phyloP scores from a whole-genome alignment of 2,329 filamentous ascomycete species.

The Alternaria hordeiaustralica region DNA sequence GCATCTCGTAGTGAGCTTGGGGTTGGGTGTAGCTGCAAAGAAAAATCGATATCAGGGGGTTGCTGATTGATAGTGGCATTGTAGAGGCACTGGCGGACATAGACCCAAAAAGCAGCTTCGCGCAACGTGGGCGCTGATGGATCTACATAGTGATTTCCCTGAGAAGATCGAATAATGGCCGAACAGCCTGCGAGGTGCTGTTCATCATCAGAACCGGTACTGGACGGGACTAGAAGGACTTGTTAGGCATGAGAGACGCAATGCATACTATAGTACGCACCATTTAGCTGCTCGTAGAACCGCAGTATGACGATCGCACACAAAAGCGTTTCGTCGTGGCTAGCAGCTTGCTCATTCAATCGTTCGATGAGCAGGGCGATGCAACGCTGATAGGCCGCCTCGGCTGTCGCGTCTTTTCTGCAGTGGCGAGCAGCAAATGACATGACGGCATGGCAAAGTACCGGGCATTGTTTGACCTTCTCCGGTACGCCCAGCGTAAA shows the following conservation, averaged over 20 bases:
- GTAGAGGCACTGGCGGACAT: constrained; percentile 43
- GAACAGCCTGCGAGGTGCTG: constrained; percentile 40
- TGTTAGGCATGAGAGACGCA: constrained; percentile 3
- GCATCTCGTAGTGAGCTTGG: constrained; percentile 30
- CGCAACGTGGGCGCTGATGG: constrained; percentile 42
- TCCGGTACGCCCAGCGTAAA: constrained; percentile 39
- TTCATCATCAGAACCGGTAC: constrained; percentile 38
- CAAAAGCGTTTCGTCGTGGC: constrained; percentile 38
- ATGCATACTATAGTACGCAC: constrained; percentile 13
- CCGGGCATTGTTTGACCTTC: constrained; percentile 35
- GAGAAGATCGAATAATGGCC: constrained; percentile 40
- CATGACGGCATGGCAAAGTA: constrained; percentile 38
- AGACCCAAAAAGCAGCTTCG: constrained; percentile 44
- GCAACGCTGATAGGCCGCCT: constrained; percentile 37
- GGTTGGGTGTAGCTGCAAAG: constrained; percentile 30
- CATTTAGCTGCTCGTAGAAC: constrained; percentile 42
- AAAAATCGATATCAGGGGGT: constrained; percentile 38
- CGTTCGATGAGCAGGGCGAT: constrained; percentile 40
- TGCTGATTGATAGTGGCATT: constrained; percentile 43
- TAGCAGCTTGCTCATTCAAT: constrained; percentile 31
- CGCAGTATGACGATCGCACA: constrained; percentile 43
- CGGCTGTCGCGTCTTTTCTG: constrained; percentile 25
- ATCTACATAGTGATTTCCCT: constrained; percentile 35
- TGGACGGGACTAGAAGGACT: constrained; percentile 24
- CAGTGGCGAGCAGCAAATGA: constrained; percentile 39